Evolutionary conservation across 371 early-diverging fungal species (phyloP), one percentile per base, ranked within the genome.

Genomic region (Actinomucor elegans): DNA sequence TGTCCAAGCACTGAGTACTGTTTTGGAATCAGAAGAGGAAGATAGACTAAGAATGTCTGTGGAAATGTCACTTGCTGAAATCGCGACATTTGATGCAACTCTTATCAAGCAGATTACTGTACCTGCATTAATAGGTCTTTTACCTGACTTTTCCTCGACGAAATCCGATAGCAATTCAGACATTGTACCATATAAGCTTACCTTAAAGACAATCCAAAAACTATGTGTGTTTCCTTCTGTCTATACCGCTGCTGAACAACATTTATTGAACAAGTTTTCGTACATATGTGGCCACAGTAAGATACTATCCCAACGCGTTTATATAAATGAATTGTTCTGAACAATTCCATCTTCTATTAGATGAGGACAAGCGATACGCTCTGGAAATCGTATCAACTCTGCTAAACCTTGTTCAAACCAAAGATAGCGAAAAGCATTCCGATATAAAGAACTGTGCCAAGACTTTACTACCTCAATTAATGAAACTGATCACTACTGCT

Each of bases 321-420:
- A n/a, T n/a, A n/a, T n/a, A n/a, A n/a, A n/a, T n/a, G n/a, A n/a
- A n/a, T n/a, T n/a, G n/a, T n/a, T n/a, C n/a, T n/a, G n/a, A n/a
- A n/a, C n/a, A n/a, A n/a, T n/a, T n/a, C n/a, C n/a, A n/a, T n/a
- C 1, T 12, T 40, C 9, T 29, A 12, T 10, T 55, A 67, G 67
- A 62, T 29, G 35, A 35, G 7, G 67, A 61, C 31, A 41, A 63
- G 15, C 45, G 64, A 7, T 83, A 83, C 43, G 67, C 78, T 0
- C 59, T 65, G 17, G 72, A 76, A 15, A 57, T 83, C 6, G 61
- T 82, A 20, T 47, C 63, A 5, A 67, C 81, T 0, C 37, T 85
- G 1, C 57, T 79, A 54, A 62, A 52, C 17, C 52, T 82, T 6
- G 50, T 83, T 14, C 45, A 69, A 26, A 43, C 61, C 31, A 82